These are phyloP conservation scores for Flagelloscypha sp. DNA, from an alignment of 768 basidiomycete species.

Conservation along the genomic window DNA sequence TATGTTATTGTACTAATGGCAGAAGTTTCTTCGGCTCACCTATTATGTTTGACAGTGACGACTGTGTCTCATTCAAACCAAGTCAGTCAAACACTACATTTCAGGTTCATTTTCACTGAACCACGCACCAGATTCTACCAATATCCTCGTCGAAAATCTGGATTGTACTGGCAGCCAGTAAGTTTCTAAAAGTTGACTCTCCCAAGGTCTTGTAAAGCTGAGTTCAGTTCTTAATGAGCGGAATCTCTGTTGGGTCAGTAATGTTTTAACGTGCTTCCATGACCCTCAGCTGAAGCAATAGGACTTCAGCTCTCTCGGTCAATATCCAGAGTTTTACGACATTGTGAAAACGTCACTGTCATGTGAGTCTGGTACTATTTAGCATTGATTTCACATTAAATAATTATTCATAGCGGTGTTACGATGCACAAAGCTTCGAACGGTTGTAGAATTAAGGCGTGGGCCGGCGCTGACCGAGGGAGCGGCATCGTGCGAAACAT, in stretches of 20 bases:
- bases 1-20: no score
- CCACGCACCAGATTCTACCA: constrained; percentile 33
- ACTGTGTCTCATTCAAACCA: constrained; percentile 54
- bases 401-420: constrained; percentile 33
- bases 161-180: constrained; percentile 54
- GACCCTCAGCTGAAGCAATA: not conserved
- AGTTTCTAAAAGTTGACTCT: constrained; percentile 12
- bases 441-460: constrained; percentile 63
- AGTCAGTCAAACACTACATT: constrained; percentile 21
- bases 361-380: constrained; percentile 23
- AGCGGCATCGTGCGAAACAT: constrained; percentile 51
- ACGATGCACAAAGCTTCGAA: constrained; percentile 56
- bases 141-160: constrained; percentile 47
- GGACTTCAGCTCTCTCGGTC: constrained; percentile 44
- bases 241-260: constrained; percentile 43
- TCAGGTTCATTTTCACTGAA: not conserved
- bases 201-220: not conserved
- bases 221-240: constrained; percentile 21
- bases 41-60: no score
- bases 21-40: no score
- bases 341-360: constrained; percentile 55
- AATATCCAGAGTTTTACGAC: constrained; percentile 44
- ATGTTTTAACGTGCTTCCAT: not conserved
- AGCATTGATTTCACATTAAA: not conserved
- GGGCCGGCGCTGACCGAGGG: constrained; percentile 52